Conservation (phyloP, 495 filamentous ascomycete genomes). For the Daldinia caldariorum region DNA sequence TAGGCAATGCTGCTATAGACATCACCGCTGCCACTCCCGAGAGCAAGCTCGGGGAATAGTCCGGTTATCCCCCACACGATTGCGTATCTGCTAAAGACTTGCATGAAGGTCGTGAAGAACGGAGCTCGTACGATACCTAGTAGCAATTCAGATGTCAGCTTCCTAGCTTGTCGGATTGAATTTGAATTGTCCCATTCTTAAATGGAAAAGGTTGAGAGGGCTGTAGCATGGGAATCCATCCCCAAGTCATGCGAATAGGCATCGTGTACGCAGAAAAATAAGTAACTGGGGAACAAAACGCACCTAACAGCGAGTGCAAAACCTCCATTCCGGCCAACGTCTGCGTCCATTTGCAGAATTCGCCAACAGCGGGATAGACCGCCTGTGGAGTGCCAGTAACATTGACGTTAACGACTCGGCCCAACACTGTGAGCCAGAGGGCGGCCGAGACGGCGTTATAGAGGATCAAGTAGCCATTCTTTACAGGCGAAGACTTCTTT, state of each 20-base stretch:
- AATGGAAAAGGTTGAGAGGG: neutral
- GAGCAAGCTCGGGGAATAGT: conserved; percentile 69
- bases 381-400: conserved; percentile 39
- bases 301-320: conserved; percentile 77
- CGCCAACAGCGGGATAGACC: conserved; percentile 63
- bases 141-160: conserved; percentile 5
- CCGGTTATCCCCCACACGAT: conserved; percentile 83
- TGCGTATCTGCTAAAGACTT: conserved; percentile 82
- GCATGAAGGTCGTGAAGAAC: conserved; percentile 84
- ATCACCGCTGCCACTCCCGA: conserved; percentile 36
- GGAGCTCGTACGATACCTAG: conserved; percentile 84
- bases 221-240: neutral
- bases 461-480: conserved; percentile 74
- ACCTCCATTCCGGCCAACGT: conserved; percentile 85
- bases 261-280: neutral
- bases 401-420: conserved; percentile 58
- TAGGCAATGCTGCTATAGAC: conserved; percentile 57
- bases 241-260: neutral
- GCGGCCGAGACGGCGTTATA: conserved; percentile 83
- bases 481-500: conserved; percentile 46
- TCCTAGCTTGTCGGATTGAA: neutral
- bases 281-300: neutral
- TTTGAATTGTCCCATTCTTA: no score
- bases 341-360: conserved; percentile 81
- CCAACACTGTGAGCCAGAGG: conserved; percentile 78